phyloP scores from a whole-genome alignment of 768 basidiomycete species.

The Coprinopsis strossmayeri region DNA sequence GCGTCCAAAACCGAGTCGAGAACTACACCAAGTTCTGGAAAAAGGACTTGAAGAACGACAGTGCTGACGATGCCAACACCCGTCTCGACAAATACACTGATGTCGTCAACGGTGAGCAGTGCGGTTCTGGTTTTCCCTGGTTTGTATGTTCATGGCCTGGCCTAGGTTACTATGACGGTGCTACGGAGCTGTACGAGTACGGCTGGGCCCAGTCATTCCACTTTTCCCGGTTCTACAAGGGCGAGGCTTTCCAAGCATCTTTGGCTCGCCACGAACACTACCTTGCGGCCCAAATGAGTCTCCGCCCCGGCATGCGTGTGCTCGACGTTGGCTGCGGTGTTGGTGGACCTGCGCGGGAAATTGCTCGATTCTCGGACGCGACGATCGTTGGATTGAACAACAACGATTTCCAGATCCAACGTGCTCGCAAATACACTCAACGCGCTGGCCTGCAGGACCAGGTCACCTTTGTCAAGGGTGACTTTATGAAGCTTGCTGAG shows the following conservation, averaged over 20 bases:
- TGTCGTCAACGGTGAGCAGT: slow-evolving; percentile 78
- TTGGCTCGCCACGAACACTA: slow-evolving; percentile 97
- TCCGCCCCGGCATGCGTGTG: slow-evolving; percentile 89
- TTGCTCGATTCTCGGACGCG: slow-evolving; percentile 84
- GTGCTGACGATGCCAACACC: slow-evolving; percentile 37
- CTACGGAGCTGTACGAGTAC: slow-evolving; percentile 92
- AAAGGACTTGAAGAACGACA: slow-evolving; percentile 63
- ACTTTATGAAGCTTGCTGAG: slow-evolving; percentile 93
- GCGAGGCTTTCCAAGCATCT: slow-evolving; percentile 67
- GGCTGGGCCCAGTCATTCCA: slow-evolving; percentile 92
- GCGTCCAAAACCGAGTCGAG: slow-evolving; percentile 61
- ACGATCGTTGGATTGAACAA: slow-evolving; percentile 87
- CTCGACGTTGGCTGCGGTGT: slow-evolving; percentile 98
- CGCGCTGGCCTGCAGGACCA: slow-evolving; percentile 68
- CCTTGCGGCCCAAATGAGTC: slow-evolving; percentile 78
- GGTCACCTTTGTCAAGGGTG: slow-evolving; percentile 82
- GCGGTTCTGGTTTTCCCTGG: too few relatives aligned
- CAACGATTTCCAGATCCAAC: slow-evolving; percentile 89
- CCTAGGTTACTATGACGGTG: slow-evolving; percentile 93
- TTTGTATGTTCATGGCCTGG: slow-evolving; percentile 2
- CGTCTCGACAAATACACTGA: slow-evolving; percentile 82
- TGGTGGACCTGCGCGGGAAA: slow-evolving; percentile 94
- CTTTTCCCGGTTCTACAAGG: slow-evolving; percentile 95
- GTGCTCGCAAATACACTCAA: slow-evolving; percentile 80
- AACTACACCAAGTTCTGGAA: slow-evolving; percentile 93